Conservation (phyloP, 768 basidiomycete genomes). For the Leccinum uliginosum region DNA sequence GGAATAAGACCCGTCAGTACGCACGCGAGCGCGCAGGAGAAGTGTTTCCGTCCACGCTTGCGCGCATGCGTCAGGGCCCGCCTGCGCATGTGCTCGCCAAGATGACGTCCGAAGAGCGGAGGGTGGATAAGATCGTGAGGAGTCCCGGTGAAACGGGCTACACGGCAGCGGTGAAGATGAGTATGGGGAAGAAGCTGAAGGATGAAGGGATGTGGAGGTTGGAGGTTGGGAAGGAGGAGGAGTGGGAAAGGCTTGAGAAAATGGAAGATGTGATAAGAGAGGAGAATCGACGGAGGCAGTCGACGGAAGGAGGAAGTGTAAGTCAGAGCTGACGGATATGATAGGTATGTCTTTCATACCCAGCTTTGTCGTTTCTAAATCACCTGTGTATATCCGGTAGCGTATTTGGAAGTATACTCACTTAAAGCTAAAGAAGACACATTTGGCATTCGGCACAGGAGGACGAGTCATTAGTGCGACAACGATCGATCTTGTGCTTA, state of each 20-base stretch:
- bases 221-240: conserved; percentile 30
- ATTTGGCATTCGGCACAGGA: no score
- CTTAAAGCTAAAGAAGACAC: no score
- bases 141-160: conserved; percentile 67
- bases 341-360: conserved; percentile 5
- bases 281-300: conserved; percentile 27
- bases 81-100: conserved; percentile 56
- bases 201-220: conserved; percentile 31
- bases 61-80: conserved; percentile 49
- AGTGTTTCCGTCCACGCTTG: conserved; percentile 43
- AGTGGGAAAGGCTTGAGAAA: conserved; percentile 23
- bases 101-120: conserved; percentile 47
- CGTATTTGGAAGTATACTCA: no score
- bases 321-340: not conserved
- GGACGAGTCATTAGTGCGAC: no score
- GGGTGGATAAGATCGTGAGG: conserved; percentile 46
- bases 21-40: conserved; percentile 64
- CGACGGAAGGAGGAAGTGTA: not conserved
- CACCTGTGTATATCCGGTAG: no score
- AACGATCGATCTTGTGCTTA: no score
- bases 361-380: not conserved
- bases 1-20: conserved; percentile 61
- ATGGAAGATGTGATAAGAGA: conserved; percentile 24
- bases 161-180: conserved; percentile 58
- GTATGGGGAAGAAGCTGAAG: conserved; percentile 47